Percentiles rank a stretch among this genome's conserved stretches.
Evolutionary conservation across 2,329 filamentous ascomycete species (phyloP).

Genomic region (Aspergillus bombycis): DNA sequence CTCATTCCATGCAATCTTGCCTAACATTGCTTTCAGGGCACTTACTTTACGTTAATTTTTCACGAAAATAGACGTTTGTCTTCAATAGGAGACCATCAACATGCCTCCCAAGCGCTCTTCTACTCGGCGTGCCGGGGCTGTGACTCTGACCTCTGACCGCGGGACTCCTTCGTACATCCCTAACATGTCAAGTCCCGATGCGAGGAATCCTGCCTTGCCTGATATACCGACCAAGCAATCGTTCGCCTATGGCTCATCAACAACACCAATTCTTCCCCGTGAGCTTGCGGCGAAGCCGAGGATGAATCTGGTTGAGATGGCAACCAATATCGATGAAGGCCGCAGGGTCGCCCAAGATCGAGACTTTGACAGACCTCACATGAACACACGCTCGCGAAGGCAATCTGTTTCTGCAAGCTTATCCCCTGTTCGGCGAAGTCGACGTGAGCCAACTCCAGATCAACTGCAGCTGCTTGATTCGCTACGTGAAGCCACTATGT

Average conservation of each 20-base stretch:
- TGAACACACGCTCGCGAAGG: slow-evolving; percentile 17
- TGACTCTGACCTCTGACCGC: slow-evolving; percentile 5
- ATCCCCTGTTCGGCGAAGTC: slow-evolving; percentile 26
- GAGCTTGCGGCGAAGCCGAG: slow-evolving; percentile 34
- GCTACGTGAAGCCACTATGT: slow-evolving; percentile 32
- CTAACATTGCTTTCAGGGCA: not conserved
- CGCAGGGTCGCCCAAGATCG: slow-evolving; percentile 29
- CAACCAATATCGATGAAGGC: slow-evolving; percentile 36
- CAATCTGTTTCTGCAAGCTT: slow-evolving; percentile 17
- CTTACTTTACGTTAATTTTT: too few species aligned
- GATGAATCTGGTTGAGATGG: slow-evolving; percentile 37
- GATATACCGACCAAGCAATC: slow-evolving; percentile 43
- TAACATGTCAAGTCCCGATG: slow-evolving; percentile 23
- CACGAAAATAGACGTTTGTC: not conserved
- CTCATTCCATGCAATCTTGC: not conserved
- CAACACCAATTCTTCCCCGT: slow-evolving; percentile 39
- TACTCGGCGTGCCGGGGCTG: slow-evolving; percentile 21
- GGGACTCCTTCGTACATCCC: slow-evolving; percentile 17
- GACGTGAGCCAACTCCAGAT: slow-evolving; percentile 40
- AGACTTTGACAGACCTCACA: slow-evolving; percentile 22
- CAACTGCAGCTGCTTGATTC: slow-evolving; percentile 34
- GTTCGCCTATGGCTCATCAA: slow-evolving; percentile 45
- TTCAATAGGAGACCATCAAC: not conserved
- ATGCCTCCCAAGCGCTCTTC: slow-evolving; percentile 33
- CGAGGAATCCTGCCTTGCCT: slow-evolving; percentile 34